These are phyloP conservation scores for Knoxdaviesia capensis DNA, from an alignment of 2,329 filamentous ascomycete genomes.

Conservation along the genomic window DNA sequence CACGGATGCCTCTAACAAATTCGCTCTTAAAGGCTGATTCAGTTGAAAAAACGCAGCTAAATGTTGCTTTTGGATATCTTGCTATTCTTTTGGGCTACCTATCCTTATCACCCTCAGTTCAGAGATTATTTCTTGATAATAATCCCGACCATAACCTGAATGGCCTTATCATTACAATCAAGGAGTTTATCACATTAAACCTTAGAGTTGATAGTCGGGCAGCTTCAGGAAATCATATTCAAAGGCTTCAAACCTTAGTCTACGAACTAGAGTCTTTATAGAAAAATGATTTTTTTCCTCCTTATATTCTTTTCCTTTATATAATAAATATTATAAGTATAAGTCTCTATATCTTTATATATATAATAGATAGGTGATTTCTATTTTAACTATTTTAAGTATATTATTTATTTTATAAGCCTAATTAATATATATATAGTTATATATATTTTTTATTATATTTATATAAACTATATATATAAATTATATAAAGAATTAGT, in stretches of 20 bases:
- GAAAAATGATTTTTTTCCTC: background rate
- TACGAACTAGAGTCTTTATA: conserved; percentile 11
- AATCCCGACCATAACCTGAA: conserved; percentile 22
- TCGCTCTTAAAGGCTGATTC: conserved; percentile 36
- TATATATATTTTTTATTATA: too few relatives aligned
- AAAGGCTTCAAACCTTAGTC: conserved; percentile 15
- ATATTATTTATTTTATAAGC: background rate
- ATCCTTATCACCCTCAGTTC: conserved; percentile 32
- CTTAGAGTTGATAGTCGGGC: conserved; percentile 24
- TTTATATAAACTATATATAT: too few relatives aligned
- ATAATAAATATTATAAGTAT: background rate
- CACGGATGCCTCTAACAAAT: conserved; percentile 4
- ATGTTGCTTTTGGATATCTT: conserved; percentile 73
- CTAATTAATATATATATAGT: too few relatives aligned
- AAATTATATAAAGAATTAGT: too few relatives aligned
- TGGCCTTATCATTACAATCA: conserved; percentile 28
- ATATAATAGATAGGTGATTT: background rate
- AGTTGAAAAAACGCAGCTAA: conserved; percentile 53
- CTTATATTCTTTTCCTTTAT: background rate
- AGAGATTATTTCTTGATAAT: conserved; percentile 19
- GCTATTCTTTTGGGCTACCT: conserved; percentile 70
- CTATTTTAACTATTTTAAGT: background rate
- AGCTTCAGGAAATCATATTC: conserved; percentile 12
- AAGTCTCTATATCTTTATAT: background rate
- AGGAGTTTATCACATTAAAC: conserved; percentile 32